Evolutionary conservation across 2,329 filamentous ascomycete species (phyloP).

Genomic region (Parafenestella ontariensis): DNA sequence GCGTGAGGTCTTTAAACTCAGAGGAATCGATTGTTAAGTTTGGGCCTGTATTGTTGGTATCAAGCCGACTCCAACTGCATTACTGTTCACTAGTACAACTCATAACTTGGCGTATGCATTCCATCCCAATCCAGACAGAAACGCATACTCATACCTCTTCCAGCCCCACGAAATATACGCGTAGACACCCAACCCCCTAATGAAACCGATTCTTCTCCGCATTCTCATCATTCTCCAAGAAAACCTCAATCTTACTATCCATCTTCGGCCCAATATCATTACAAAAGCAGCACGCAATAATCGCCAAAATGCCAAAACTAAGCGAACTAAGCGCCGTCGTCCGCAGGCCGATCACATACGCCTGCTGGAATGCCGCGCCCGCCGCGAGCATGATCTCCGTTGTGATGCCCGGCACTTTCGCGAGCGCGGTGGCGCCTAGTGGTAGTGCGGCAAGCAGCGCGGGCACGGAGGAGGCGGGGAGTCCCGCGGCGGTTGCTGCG

Average conservation of each 20-base stretch:
- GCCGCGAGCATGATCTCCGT: constrained; percentile 23
- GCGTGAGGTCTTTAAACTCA: no score
- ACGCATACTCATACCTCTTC: no score
- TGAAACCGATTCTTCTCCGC: constrained; percentile 26
- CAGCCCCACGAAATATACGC: no score
- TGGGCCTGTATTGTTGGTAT: no score
- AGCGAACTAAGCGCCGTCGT: constrained; percentile 22
- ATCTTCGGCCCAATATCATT: constrained; percentile 33
- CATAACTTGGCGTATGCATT: no score
- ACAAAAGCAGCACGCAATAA: constrained; percentile 26
- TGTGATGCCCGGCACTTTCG: constrained; percentile 22
- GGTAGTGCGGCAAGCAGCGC: constrained; percentile 22
- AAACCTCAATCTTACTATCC: constrained; percentile 33
- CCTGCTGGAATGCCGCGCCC: constrained; percentile 24
- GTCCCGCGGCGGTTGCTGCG: constrained; percentile 24
- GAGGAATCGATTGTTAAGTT: no score
- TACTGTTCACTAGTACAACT: no score
- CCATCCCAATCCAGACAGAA: no score
- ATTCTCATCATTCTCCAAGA: constrained; percentile 31
- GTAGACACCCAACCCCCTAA: no score
- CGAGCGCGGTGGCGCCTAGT: constrained; percentile 19
- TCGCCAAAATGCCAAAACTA: constrained; percentile 23
- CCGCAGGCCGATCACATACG: constrained; percentile 22
- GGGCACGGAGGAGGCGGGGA: constrained; percentile 11
- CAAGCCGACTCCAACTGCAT: no score